Percentiles rank a stretch among this genome's conserved stretches.
phyloP scores from a whole-genome alignment of 2,329 filamentous ascomycete species.

The Aureobasidium mangrovei region DNA sequence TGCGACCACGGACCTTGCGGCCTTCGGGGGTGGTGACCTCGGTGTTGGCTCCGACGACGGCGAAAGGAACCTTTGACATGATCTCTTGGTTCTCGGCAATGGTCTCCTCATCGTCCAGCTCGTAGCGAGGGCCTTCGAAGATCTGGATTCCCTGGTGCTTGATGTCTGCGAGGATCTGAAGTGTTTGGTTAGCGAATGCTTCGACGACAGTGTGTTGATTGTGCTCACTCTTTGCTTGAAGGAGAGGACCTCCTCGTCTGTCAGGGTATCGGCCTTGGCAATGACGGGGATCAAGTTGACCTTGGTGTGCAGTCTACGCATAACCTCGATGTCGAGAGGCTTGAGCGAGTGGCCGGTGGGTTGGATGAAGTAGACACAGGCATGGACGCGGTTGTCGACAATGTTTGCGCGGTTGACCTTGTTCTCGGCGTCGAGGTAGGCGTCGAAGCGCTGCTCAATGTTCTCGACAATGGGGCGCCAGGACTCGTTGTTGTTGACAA shows the following conservation, averaged over 20 bases:
- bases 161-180: conserved; percentile 90
- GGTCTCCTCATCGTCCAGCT: conserved; percentile 98
- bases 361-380: conserved; percentile 99
- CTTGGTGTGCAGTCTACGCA: conserved; percentile 99
- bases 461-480: conserved; percentile 99
- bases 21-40: conserved; percentile 88
- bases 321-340: conserved; percentile 97
- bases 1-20: conserved; percentile 88
- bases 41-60: conserved; percentile 91
- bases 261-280: conserved; percentile 95
- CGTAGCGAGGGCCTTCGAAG: conserved; percentile 96
- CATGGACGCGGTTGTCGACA: conserved; percentile 97
- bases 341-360: conserved; percentile 97
- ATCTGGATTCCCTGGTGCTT: conserved; percentile 97
- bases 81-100: conserved; percentile 99
- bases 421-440: conserved; percentile 98
- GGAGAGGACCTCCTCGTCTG: conserved; percentile 84
- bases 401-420: conserved; percentile 99
- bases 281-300: conserved; percentile 99
- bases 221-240: conserved; percentile 91
- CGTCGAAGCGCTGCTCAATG: conserved; percentile 98
- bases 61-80: conserved; percentile 99
- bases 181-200: neutral
- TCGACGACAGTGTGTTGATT: neutral
- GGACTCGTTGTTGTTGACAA: conserved; percentile 99